Base-by-base conservation (phyloP, 1,284 basidiomycete genomes). In the Inonotus hispidus region DNA sequence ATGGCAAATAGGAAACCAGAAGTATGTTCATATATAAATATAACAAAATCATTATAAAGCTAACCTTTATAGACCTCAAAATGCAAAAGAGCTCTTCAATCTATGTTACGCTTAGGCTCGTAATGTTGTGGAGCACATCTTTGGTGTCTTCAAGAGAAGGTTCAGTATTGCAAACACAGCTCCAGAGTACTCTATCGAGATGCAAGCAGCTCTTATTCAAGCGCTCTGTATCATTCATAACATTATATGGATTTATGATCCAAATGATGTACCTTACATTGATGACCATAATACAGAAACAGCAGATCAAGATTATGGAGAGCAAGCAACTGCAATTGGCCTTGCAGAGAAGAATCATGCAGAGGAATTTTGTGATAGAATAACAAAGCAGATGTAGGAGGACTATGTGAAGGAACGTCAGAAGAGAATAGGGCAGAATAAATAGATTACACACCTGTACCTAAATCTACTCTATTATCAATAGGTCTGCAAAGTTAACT, bases 121-220 rank as follows among this genome's bases (percentile, higher is more conserved):
- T 0, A 78, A 79, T 66, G 70, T 77, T 8, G 67, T 79, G 60
- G 74, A 80, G 61, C 68, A 66, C 0, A 73, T 76, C 1, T 80
- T 81, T 72, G 75, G 77, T 16, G 68, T 78, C 7, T 6, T 75
- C 25, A 79, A 81, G 62, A 45, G 57, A 1, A 60, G 67, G n/a
- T 79, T 67, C 43, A 27, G 21, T 0, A 65, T 78, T 23, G 66
- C 77, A 4, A 59, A 55, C 0, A 7, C 63, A 0, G 53, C 70
- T 3, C 67, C 66, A 0, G 59, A 75, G 13, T 76, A 72, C 58
- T 39, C 53, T 8, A 65, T 75, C 46, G n/a, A 63, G 0, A 69
- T 68, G 2, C 75, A 79, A 56, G 70, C 73, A 0, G 49, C 56
- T 3, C 64, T 77, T 19, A 66, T 71, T 1, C 55, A 65, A 5